Conservation (phyloP, 75 land plant genomes). For the Pseudotsuga menziesii region DNA sequence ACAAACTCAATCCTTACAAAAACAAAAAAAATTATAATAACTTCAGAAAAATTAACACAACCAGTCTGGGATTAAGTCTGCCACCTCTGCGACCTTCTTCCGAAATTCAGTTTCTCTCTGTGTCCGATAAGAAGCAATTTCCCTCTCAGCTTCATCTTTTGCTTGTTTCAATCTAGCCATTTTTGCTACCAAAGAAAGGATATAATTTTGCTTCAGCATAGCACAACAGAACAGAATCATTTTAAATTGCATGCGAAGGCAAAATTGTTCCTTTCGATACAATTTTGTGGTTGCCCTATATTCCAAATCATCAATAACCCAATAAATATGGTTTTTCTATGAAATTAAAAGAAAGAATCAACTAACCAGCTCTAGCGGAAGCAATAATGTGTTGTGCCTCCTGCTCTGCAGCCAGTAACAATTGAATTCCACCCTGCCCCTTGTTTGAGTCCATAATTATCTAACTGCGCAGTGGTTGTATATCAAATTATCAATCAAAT, state of each 20-base stretch:
- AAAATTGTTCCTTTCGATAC: not conserved
- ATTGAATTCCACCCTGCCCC: slow-evolving; percentile 79
- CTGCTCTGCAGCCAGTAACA: slow-evolving; percentile 87
- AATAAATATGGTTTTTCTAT: not conserved
- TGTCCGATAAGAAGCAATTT: slow-evolving; percentile 75
- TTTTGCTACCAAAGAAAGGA: slow-evolving; percentile 45
- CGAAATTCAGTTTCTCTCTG: slow-evolving; percentile 76
- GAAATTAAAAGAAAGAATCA: not conserved
- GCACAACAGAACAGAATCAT: not conserved
- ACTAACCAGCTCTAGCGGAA: slow-evolving; percentile 70
- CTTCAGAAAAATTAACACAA: not conserved
- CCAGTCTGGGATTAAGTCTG: too few relatives aligned
- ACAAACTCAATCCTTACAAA: slow-evolving; percentile 1
- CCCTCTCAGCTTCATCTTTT: slow-evolving; percentile 91
- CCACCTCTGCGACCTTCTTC: slow-evolving; percentile 72
- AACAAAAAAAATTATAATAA: not conserved
- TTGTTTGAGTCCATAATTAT: slow-evolving; percentile 39
- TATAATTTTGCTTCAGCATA: not conserved
- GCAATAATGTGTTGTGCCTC: slow-evolving; percentile 88
- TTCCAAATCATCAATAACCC: not conserved
- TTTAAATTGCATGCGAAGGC: not conserved
- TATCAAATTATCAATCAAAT: not conserved
- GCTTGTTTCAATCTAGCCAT: slow-evolving; percentile 79
- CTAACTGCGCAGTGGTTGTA: not conserved
- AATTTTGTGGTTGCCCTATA: not conserved